phyloP scores from a whole-genome alignment of 164 flowering plant genomes.

The Platanus orientalis region DNA sequence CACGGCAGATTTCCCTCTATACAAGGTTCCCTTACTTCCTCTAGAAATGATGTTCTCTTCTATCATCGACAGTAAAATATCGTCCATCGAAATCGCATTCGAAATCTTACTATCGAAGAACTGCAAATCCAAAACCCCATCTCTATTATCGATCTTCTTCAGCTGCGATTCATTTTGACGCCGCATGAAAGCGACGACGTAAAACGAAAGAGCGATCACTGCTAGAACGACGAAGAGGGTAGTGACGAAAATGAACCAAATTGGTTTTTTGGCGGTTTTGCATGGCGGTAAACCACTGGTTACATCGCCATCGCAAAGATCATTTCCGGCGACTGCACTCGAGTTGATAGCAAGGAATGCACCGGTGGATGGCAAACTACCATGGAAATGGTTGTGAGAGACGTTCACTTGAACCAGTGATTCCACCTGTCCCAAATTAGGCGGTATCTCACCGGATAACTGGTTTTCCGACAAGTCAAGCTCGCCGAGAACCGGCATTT shows the following conservation, averaged over 20 bases:
- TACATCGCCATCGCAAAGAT: slow-evolving; percentile 53
- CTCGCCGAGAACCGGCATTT: no score
- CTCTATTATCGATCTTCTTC: slow-evolving; percentile 45
- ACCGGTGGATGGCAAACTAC: slow-evolving; percentile 59
- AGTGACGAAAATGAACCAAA: slow-evolving; percentile 37
- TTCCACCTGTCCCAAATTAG: slow-evolving; percentile 40
- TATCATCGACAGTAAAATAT: slow-evolving; percentile 30
- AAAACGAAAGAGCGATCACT: slow-evolving; percentile 14
- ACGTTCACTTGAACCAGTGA: slow-evolving; percentile 68
- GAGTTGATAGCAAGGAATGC: slow-evolving; percentile 67
- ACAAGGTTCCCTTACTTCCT: slow-evolving; percentile 28
- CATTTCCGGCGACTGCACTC: slow-evolving; percentile 56
- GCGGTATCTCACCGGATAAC: slow-evolving; percentile 31
- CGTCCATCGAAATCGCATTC: slow-evolving; percentile 39
- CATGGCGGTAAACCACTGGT: slow-evolving; percentile 59
- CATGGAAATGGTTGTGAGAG: slow-evolving; percentile 63
- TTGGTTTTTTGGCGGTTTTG: slow-evolving; percentile 20
- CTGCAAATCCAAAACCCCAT: slow-evolving; percentile 52
- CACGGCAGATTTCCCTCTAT: slow-evolving; percentile 30
- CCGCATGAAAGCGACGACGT: slow-evolving; percentile 16
- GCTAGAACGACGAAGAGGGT: slow-evolving; percentile 26
- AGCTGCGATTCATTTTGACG: slow-evolving; percentile 19
- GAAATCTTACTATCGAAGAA: slow-evolving; percentile 39
- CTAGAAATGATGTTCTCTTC: slow-evolving; percentile 37
- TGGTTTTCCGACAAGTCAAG: no score